Base-by-base conservation (phyloP, 345 rosid species). In the Citrus maxima region DNA sequence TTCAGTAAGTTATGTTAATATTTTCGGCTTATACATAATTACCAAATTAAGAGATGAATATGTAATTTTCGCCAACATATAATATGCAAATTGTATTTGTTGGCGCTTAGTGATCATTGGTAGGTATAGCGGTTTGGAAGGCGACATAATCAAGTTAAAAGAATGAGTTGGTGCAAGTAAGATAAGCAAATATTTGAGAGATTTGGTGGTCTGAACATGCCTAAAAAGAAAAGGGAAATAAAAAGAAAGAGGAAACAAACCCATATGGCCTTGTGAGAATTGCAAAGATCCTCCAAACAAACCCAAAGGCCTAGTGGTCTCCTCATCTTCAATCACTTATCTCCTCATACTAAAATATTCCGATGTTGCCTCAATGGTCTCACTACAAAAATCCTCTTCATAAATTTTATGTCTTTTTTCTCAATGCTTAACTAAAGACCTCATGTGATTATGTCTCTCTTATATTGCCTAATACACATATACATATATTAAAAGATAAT, bases 381-480 rank as follows among this genome's bases (percentile, higher is more conserved):
- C 42, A 61, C 67, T 28, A 61, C 69, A 70, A 27, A 49, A 42
- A 60, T 35, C 70, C 22, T 4, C 27, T 32, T 34, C 56, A 64
- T 28, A 61, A 77, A 69, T 24, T 8, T 56, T n/a, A 13, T 65
- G 72, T 72, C 67, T 77, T 34, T 64, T 46, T 76, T 72, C 51
- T 35, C 32, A 21, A 61, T 59, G 49, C n/a, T 40, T 67, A 46
- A 37, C 30, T 72, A 12, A 58, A 59, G 59, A n/a, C 51, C 38
- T 69, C 80, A 72, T 67, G 80, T 72, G 80, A 72, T 37, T 5
- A 14, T 72, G 78, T 78, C 69, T 81, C 72, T 81, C 72, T 66
- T 38, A 12, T 4, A 34, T 67, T 54, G 25, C 67, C 25, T 37
- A 35, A 24, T 7, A 2, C 8, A 37, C 59, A 18, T 9, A 34